Percentiles rank a stretch among this genome's conserved stretches.
Conservation (phyloP, 306 rosid species). For the Sicyos edulis region DNA sequence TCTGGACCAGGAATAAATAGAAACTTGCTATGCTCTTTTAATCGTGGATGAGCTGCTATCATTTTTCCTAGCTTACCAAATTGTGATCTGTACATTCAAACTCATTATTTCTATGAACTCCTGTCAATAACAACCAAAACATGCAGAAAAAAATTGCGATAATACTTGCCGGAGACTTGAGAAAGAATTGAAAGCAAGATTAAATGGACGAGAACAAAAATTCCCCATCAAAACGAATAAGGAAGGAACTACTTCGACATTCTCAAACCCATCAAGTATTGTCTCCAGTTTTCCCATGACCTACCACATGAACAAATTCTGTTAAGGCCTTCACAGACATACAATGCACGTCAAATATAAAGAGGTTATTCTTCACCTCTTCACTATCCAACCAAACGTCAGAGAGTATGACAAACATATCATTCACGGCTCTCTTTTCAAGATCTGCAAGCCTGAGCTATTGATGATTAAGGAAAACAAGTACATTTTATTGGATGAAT, state of each 20-base stretch:
- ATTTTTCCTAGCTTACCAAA: conserved; percentile 79
- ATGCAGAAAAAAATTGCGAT: neutral
- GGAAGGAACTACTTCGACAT: conserved; percentile 75
- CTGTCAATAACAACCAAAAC: neutral
- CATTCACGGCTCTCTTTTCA: conserved; percentile 72
- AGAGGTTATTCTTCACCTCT: conserved; percentile 51
- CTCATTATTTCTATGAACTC: conserved; percentile 20
- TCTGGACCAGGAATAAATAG: conserved; percentile 94
- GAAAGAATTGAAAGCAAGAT: conserved; percentile 64
- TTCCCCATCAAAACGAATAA: conserved; percentile 93
- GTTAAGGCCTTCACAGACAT: conserved; percentile 23
- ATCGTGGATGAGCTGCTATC: conserved; percentile 64
- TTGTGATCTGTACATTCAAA: conserved; percentile 46
- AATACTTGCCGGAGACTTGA: conserved; percentile 65
- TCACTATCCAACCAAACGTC: conserved; percentile 87
- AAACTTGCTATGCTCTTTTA: conserved; percentile 60
- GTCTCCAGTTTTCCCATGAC: conserved; percentile 64
- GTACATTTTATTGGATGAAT: neutral
- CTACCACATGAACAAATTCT: conserved; percentile 55
- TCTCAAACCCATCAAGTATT: conserved; percentile 69
- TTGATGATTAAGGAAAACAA: conserved; percentile 38
- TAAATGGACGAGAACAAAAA: conserved; percentile 81
- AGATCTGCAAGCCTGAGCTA: conserved; percentile 69
- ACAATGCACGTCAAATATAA: neutral
- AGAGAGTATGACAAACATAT: conserved; percentile 76